These are phyloP conservation scores for Saposhnikovia divaricata DNA, from an alignment of 129 eudicot genomes.

Conservation along the genomic window DNA sequence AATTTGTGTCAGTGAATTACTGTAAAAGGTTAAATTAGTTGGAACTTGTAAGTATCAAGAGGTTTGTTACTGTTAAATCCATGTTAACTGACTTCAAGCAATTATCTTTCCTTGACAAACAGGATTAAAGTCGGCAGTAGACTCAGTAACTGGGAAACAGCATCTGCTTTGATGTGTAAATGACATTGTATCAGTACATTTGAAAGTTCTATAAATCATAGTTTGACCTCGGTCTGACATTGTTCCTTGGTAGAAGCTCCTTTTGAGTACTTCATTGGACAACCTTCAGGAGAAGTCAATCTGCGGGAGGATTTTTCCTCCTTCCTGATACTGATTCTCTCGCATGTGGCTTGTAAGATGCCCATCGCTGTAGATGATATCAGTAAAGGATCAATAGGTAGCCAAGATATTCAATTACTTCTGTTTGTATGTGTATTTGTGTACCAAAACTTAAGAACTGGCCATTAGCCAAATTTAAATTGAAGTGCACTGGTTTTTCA, in stretches of 20 bases:
- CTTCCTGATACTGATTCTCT: background rate
- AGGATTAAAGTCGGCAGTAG: constrained; percentile 67
- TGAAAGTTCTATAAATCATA: background rate
- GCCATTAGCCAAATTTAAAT: background rate
- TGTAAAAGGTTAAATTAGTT: background rate
- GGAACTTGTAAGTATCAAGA: background rate
- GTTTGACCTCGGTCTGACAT: background rate
- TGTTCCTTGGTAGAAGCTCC: background rate
- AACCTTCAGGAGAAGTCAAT: background rate
- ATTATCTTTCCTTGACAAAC: constrained; percentile 12
- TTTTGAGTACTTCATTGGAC: background rate
- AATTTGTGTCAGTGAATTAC: background rate
- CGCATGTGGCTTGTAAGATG: background rate
- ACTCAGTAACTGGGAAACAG: constrained; percentile 74
- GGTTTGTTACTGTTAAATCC: background rate
- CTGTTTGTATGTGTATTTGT: background rate
- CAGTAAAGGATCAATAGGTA: background rate
- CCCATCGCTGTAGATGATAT: background rate
- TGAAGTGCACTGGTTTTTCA: background rate
- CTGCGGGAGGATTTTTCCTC: background rate
- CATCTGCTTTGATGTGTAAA: constrained; percentile 47
- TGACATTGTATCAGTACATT: background rate
- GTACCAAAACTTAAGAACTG: background rate
- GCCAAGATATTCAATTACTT: background rate
- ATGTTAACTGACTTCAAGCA: background rate